A percentile compares a stretch with the other conserved stretches of the same genome.
phyloP scores from a whole-genome alignment of 1,284 basidiomycete species.

The Lentinus polychrous region DNA sequence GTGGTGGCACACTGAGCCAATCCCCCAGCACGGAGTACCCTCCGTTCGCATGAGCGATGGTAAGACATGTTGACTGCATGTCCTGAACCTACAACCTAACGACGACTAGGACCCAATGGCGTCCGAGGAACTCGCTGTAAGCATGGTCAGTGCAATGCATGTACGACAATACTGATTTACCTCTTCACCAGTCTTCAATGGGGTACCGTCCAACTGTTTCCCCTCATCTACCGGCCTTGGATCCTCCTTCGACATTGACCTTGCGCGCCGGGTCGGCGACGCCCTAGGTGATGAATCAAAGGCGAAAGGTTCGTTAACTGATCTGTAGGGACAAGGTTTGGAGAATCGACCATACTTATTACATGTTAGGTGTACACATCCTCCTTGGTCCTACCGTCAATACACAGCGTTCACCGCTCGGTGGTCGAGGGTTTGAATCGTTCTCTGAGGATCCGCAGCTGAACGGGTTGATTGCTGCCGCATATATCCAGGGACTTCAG shows the following conservation, averaged over 20 bases:
- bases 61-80: not conserved
- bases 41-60: conserved; percentile 68
- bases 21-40: conserved; percentile 55
- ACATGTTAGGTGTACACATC: conserved; percentile 23
- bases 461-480: conserved; percentile 55
- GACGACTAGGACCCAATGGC: conserved; percentile 37
- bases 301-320: conserved; percentile 60
- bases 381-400: conserved; percentile 49
- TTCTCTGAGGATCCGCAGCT: conserved; percentile 74
- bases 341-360: conserved; percentile 40
- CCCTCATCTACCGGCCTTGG: conserved; percentile 57
- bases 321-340: conserved; percentile 52
- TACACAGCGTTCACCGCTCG: conserved; percentile 51
- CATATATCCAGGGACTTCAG: conserved; percentile 69
- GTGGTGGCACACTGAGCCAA: conserved; percentile 60
- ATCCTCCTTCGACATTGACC: conserved; percentile 60
- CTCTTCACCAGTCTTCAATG: conserved; percentile 35
- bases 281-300: conserved; percentile 51
- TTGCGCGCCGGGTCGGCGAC: conserved; percentile 54
- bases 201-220: conserved; percentile 40
- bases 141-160: conserved; percentile 10
- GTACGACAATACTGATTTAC: not conserved
- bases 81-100: not conserved
- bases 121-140: conserved; percentile 41
- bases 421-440: conserved; percentile 58